Conservation (phyloP, 2,329 filamentous ascomycete genomes). For the Claviceps pazoutovae region DNA sequence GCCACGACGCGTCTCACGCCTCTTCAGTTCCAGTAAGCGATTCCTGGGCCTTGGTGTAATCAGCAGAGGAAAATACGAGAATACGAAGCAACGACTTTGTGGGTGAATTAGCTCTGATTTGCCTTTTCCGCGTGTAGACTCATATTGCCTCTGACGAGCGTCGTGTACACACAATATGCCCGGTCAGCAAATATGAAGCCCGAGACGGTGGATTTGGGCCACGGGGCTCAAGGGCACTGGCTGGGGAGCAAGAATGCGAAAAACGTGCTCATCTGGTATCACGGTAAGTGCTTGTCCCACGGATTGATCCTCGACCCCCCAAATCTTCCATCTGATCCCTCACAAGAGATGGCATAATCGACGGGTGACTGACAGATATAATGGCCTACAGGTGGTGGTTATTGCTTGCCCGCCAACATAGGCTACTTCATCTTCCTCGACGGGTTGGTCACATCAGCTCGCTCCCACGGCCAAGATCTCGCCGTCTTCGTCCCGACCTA, state of each 20-base stretch:
- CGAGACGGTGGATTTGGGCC: conserved; percentile 9
- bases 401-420: conserved; percentile 10
- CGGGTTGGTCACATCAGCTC: conserved; percentile 7
- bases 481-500: conserved; percentile 11
- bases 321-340: too few relatives aligned
- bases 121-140: conserved; percentile 1
- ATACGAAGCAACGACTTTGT: too few relatives aligned
- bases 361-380: not conserved
- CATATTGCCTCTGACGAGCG: conserved; percentile 9
- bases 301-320: not conserved
- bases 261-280: conserved; percentile 13
- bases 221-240: conserved; percentile 12
- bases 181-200: conserved; percentile 5
- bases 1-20: conserved; percentile 8
- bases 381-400: conserved; percentile 9
- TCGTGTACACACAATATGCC: conserved; percentile 10
- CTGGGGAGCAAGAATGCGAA: conserved; percentile 10
- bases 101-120: too few relatives aligned
- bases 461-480: conserved; percentile 6
- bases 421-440: conserved; percentile 10
- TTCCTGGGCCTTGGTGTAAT: too few relatives aligned
- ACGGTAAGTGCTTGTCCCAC: conserved; percentile 7
- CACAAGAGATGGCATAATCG: too few relatives aligned
- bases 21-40: conserved; percentile 9
- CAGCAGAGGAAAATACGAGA: too few relatives aligned